Evolutionary conservation across 2,329 filamentous ascomycete species (phyloP).

Genomic region (Fusarium sp.): DNA sequence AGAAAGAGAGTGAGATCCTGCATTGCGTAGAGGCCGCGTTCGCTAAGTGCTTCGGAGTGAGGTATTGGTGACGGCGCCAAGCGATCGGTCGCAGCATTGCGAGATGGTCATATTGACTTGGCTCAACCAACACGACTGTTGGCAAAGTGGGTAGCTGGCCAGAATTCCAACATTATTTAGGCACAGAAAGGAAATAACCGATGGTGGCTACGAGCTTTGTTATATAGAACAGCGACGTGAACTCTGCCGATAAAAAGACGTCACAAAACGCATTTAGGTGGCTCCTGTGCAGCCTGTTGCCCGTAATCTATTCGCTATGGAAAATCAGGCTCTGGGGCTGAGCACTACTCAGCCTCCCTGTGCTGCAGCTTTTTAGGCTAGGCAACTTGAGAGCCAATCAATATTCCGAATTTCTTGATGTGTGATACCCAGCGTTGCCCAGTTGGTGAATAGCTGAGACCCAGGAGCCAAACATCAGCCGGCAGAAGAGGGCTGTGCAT

Average conservation of each 20-base stretch:
- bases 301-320: background rate
- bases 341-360: background rate
- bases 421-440: background rate
- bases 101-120: background rate
- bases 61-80: background rate
- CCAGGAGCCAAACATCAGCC: too few species aligned
- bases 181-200: too few species aligned
- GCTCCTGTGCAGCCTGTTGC: background rate
- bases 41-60: background rate
- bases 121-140: background rate
- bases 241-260: background rate
- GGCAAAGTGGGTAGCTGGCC: too few species aligned
- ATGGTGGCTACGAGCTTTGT: background rate
- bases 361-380: background rate
- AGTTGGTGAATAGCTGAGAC: background rate
- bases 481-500: background rate
- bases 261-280: background rate
- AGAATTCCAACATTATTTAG: too few species aligned
- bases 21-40: background rate
- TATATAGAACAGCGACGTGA: background rate
- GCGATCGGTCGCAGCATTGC: background rate
- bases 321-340: background rate
- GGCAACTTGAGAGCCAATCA: background rate
- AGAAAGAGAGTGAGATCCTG: background rate
- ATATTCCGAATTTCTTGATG: background rate